Evolutionary conservation across 495 filamentous ascomycete species (phyloP), one percentile per base, ranked within the genome.

Genomic region (Xeromyces bisporus): DNA sequence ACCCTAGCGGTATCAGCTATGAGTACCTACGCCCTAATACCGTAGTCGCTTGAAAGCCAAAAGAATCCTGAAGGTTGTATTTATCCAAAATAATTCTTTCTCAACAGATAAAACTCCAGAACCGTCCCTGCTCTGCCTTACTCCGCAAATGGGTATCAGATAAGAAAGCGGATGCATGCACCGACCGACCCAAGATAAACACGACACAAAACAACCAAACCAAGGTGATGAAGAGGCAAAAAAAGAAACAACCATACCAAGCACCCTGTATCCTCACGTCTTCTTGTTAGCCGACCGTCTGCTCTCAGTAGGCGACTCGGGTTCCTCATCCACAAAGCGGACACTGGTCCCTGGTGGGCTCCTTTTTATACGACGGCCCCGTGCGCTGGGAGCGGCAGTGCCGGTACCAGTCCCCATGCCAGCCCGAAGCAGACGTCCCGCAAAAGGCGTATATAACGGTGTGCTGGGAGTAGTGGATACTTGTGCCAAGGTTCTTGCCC

Each of bases 381-480:
- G n/a, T 15, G 24, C 7, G 56, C 53, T 1, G 47, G 32, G 9
- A 37, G 42, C n/a, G n/a, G n/a, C n/a, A n/a, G n/a, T n/a, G n/a
- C n/a, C n/a, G 34, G 37, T 42, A n/a, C 38, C 31, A 21, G 46
- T 35, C 7, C 43, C 39, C 5, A 40, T 37, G 3, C 42, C 50
- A n/a, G 53, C 56, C 7, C 56, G 57, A 15, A 62, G 45, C 4
- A 61, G 45, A 23, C 60, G 51, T 34, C 51, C 56, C 25, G 60
- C 60, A 31, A 64, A 64, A 10, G 61, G 61, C 24, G 56, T 67
- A 27, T 54, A 57, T 8, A 58, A 33, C 13, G 50, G 56, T 16
- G 58, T 66, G 18, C 57, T 55, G 14, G 66, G 66, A 15, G 67
- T 69, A n/a, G 63, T 67, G 4, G 65, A 66, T 20, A 58, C 43